Evolutionary conservation across 768 basidiomycete species (phyloP).

Genomic region (Coprinopsis cinerea): DNA sequence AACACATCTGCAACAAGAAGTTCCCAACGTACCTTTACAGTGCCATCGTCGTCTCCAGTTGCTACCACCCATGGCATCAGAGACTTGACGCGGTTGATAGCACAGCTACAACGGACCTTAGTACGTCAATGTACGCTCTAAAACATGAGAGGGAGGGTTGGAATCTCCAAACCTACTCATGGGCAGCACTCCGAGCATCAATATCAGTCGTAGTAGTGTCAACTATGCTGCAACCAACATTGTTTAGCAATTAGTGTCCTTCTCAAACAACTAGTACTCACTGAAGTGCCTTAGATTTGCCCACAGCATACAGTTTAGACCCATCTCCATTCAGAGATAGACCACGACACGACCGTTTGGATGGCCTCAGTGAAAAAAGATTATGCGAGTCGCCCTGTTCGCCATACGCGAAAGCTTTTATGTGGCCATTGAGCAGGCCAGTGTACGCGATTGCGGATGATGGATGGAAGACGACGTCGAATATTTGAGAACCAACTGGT

Average conservation of each 20-base stretch:
- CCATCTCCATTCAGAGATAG: conserved; percentile 68
- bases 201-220: conserved; percentile 55
- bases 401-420: conserved; percentile 79
- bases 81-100: conserved; percentile 81
- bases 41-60: conserved; percentile 92
- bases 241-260: not conserved
- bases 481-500: conserved; percentile 69
- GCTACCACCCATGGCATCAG: conserved; percentile 66
- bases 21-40: conserved; percentile 65
- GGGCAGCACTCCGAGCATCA: conserved; percentile 46
- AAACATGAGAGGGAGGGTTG: not conserved
- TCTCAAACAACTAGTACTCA: conserved; percentile 33
- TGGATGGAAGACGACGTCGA: conserved; percentile 89
- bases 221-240: conserved; percentile 42
- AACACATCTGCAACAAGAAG: too few species aligned
- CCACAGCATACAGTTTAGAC: conserved; percentile 63
- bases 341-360: conserved; percentile 79
- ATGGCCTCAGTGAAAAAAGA: conserved; percentile 62
- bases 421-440: conserved; percentile 73
- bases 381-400: conserved; percentile 55
- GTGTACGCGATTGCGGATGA: conserved; percentile 62
- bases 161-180: conserved; percentile 51
- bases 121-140: conserved; percentile 22
- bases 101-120: conserved; percentile 46
- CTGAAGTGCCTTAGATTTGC: conserved; percentile 78